Base-by-base conservation (phyloP, 2,329 filamentous ascomycete species). In the Cryphonectria nitschkei region DNA sequence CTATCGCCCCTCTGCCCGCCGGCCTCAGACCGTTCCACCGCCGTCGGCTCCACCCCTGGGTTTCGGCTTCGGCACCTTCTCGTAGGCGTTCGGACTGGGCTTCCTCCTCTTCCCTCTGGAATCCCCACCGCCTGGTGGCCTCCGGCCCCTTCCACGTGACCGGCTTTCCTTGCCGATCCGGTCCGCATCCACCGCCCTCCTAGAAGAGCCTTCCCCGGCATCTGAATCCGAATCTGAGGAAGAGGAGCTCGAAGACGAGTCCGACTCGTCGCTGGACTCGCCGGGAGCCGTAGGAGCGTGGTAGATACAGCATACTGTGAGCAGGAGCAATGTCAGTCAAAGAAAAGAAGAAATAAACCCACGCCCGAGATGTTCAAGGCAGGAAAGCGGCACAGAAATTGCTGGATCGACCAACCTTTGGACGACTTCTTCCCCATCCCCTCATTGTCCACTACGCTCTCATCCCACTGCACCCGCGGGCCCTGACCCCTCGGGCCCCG, bases 221-320 rank as follows among this genome's bases (percentile, higher is more conserved):
- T 64, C 71, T 14, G 71, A 72, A n/a, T 68, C 71, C 39, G 64
- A 73, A 39, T 72, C 70, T 16, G 70, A 72, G n/a, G 61, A 90
- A 74, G 69, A 89, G 81, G 62, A 89, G 87, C 74, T 92, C 82
- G 68, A 84, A 5, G 84, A 86, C 60, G 84, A 86, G 62, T 85
- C 86, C 19, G 87, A 89, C 66, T 91, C 89, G 74, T 90, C 89
- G 75, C 91, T 94, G 43, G 93, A 96, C 80, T 98, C 95, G 79
- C 92, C 94, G 4, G 94, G 90, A 14, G 86, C 88, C 75, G 92
- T 92, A 8, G 94, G 91, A 72, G 92, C 92, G 83, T 98, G 95
- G 83, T 98, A 99, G 81, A 99, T 99, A 81, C 96, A 99, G 87
- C 96, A 99, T n/a, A 98, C 96, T 97, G 73, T 39, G 37, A 22